These are phyloP conservation scores for Penicillium parvum DNA, from an alignment of 495 filamentous ascomycete genomes.

Conservation along the genomic window DNA sequence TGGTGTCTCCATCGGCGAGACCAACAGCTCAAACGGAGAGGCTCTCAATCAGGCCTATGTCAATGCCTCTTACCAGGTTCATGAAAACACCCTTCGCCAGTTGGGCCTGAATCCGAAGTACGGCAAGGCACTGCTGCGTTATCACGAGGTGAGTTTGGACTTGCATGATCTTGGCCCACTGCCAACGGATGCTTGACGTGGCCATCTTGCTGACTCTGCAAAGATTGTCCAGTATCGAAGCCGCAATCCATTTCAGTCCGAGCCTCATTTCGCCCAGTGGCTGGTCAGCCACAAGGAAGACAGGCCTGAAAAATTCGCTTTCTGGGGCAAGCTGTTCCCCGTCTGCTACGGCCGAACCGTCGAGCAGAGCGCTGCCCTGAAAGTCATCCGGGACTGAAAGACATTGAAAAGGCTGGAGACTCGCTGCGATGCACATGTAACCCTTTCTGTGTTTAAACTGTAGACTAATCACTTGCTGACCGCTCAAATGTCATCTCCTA, in stretches of 20 bases:
- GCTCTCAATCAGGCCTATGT: constrained; percentile 22
- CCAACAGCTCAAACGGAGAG: constrained; percentile 15
- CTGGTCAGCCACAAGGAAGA: constrained; percentile 24
- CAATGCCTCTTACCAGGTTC: constrained; percentile 26
- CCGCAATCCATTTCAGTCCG: constrained; percentile 28
- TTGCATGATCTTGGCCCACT: too few relatives aligned
- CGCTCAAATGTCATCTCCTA: too few relatives aligned
- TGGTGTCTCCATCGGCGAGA: constrained; percentile 18
- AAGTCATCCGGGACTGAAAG: too few relatives aligned
- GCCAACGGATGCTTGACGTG: neutral
- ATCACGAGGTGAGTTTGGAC: constrained; percentile 26
- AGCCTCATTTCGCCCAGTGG: constrained; percentile 33
- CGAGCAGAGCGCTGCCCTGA: constrained; percentile 24
- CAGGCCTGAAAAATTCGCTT: constrained; percentile 22
- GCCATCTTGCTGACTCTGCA: neutral
- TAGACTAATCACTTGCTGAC: too few relatives aligned
- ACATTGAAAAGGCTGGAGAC: too few relatives aligned
- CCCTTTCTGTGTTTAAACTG: too few relatives aligned
- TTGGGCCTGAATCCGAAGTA: constrained; percentile 29
- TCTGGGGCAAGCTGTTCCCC: constrained; percentile 37
- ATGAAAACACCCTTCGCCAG: constrained; percentile 15
- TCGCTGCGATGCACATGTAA: too few relatives aligned
- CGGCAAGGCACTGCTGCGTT: constrained; percentile 28
- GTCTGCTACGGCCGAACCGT: constrained; percentile 35
- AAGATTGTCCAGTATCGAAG: constrained; percentile 36